Conservation (phyloP, 495 filamentous ascomycete genomes). For the Chaetomium fimeti region DNA sequence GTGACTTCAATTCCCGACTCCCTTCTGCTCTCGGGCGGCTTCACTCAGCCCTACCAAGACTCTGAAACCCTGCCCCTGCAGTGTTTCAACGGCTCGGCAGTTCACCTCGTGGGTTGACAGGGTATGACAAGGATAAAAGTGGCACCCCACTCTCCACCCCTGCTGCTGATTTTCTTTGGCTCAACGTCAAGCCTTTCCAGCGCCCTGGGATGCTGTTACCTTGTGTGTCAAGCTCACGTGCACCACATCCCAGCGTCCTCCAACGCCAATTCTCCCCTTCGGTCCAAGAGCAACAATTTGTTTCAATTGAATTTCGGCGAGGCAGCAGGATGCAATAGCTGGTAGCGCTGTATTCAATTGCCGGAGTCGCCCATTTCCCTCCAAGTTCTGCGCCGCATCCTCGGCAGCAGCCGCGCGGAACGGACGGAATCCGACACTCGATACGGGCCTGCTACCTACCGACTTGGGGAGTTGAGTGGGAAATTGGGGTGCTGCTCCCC, state of each 20-base stretch:
- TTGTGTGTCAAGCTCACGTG: constrained; percentile 3
- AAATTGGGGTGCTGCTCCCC: too few species aligned
- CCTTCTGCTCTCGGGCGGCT: neutral
- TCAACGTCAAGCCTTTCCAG: constrained; percentile 5
- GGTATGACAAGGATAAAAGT: neutral
- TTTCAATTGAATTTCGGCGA: neutral
- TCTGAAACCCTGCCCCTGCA: neutral
- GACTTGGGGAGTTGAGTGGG: too few species aligned
- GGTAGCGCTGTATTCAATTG: neutral
- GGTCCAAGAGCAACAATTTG: neutral
- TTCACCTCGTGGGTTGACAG: neutral
- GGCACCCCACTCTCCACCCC: constrained; percentile 1
- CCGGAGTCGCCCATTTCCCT: neutral
- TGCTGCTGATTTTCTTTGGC: neutral
- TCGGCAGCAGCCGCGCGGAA: neutral
- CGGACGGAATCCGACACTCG: too few species aligned
- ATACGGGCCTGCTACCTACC: too few species aligned
- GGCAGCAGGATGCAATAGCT: neutral
- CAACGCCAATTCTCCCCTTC: neutral
- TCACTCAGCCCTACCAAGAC: neutral
- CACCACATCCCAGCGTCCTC: neutral
- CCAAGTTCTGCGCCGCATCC: neutral
- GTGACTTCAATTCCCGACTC: neutral
- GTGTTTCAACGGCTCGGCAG: constrained; percentile 2
- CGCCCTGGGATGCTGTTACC: neutral